phyloP scores from a whole-genome alignment of 768 basidiomycete genomes.

The Podaxis carcinomalis region DNA sequence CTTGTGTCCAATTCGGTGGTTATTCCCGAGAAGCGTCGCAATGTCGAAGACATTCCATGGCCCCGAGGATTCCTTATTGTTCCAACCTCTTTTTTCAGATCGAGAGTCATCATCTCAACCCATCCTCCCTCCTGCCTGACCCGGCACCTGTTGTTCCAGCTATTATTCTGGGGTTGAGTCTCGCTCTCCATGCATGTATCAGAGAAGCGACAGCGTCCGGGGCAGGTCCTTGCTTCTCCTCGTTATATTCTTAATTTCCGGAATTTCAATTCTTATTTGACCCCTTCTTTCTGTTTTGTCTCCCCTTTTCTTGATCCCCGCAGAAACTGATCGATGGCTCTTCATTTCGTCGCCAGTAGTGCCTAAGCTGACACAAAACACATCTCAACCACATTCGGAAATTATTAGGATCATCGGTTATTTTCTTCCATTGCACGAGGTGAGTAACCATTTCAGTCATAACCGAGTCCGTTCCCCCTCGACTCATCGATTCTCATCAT shows the following conservation, averaged over 20 bases:
- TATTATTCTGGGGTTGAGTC: not conserved
- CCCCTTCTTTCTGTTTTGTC: conserved; percentile 5
- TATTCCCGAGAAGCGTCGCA: not conserved
- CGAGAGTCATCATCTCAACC: conserved; percentile 3
- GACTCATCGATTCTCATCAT: conserved; percentile 1
- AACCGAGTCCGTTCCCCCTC: not conserved
- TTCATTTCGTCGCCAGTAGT: not conserved
- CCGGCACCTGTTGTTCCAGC: not conserved
- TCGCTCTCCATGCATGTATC: not conserved
- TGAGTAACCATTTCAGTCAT: not conserved
- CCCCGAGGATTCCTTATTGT: not conserved
- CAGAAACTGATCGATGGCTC: not conserved
- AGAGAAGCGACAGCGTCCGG: not conserved
- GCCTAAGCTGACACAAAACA: not conserved
- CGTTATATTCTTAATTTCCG: not conserved
- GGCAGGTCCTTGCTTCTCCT: not conserved
- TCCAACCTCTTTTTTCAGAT: not conserved
- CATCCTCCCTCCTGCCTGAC: not conserved
- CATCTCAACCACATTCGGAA: not conserved
- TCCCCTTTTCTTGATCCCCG: not conserved
- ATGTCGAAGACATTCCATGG: not conserved
- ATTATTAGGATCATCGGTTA: conserved; percentile 3
- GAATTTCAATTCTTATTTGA: conserved; percentile 1
- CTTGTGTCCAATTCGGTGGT: not conserved
- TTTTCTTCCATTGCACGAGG: not conserved